phyloP scores from a whole-genome alignment of 306 rosid genomes.

The Carpinus fangiana region DNA sequence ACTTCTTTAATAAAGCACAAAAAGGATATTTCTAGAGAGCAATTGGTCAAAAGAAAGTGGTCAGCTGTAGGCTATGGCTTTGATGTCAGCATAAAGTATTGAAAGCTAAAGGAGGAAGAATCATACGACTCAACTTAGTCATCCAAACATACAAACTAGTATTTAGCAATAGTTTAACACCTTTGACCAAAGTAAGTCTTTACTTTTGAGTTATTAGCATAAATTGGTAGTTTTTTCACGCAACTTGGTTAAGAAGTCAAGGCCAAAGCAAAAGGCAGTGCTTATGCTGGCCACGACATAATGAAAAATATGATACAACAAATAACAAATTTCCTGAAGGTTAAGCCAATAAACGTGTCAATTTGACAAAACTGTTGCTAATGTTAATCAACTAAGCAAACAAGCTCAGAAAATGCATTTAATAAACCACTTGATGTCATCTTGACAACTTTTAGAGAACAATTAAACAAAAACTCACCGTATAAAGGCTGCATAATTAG shows the following conservation, averaged over 20 bases:
- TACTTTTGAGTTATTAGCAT: not conserved
- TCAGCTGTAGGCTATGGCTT: not conserved
- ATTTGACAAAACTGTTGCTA: constrained; percentile 4
- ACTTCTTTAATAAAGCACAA: not conserved
- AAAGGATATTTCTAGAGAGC: not conserved
- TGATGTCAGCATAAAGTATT: not conserved
- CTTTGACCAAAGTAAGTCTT: not conserved
- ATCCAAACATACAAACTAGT: not conserved
- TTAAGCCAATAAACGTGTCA: constrained; percentile 1
- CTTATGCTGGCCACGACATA: not conserved
- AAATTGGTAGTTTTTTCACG: not conserved
- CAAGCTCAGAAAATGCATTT: not conserved
- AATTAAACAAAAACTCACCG: constrained; percentile 57
- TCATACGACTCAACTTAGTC: not conserved
- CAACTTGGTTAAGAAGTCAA: not conserved
- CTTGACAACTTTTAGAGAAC: constrained; percentile 2
- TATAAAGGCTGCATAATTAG: constrained; percentile 93
- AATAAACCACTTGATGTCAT: not conserved
- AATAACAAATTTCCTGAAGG: not conserved
- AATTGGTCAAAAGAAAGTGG: not conserved
- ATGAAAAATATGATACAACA: not conserved
- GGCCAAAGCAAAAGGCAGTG: not conserved
- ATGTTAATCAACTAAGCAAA: constrained; percentile 11
- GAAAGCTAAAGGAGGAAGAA: not conserved
- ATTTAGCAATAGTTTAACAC: not conserved